Evolutionary conservation across 345 rosid species (phyloP), one percentile per base, ranked within the genome.

Genomic region (Moringa oleifera): DNA sequence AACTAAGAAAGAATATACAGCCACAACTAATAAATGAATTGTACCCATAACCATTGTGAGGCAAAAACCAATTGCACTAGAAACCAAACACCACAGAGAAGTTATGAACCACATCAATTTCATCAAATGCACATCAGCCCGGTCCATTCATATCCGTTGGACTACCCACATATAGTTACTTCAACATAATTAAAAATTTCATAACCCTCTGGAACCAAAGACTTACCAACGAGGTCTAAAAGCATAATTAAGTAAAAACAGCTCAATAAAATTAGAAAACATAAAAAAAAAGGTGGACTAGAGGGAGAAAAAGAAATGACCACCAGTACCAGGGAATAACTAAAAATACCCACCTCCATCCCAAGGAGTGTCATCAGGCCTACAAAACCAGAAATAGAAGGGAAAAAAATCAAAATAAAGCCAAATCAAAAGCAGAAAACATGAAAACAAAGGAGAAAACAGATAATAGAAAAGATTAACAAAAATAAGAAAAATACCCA

Each of bases 341-440:
- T 3, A 31, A 22, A 20, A 55, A 17, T 6, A 52, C 50, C 64
- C 62, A 81, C 86, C 86, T 67, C 86, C 86, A 65, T 81, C 91
- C 84, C 84, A 81, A 20, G 84, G 83, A 9, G 86, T 83, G 61
- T 83, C 91, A 74, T 85, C 84, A 47, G 84, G 88, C 72, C 91
- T 83, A 63, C 73, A 62, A 58, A 53, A 25, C 60, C 36, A 12
- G 57, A 19, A 45, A 16, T 1, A 63, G 46, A 22, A 60, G 18
- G 0, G 22, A 51, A 17, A 4, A 23, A 33, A 28, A 64, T 23
- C 24, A 51, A 59, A 60, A 20, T 1, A 47, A 20, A 56, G 49
- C 11, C 12, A 19, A 24, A 12, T 21, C 19, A 3, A 47, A 24
- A 17, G 17, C 10, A 51, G 8, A 23, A 62, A 20, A 36, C 50